Percentiles rank a stretch among this genome's conserved stretches.
Conservation (phyloP, 2,329 filamentous ascomycete species). For the Botryotinia narcissicola region DNA sequence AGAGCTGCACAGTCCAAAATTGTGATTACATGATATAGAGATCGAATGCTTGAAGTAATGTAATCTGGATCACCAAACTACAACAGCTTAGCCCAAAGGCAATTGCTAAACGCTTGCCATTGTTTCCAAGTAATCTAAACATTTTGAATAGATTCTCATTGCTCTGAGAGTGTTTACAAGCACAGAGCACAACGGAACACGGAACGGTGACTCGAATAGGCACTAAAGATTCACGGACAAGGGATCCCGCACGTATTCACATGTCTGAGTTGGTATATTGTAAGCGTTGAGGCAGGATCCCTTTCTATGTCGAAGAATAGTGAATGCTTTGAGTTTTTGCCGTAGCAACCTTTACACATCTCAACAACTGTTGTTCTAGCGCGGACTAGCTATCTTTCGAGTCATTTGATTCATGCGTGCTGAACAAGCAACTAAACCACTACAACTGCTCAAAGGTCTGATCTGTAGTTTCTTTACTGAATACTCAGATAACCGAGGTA, state of each 20-base stretch:
- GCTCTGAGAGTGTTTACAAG: background rate
- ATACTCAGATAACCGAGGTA: background rate
- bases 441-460: background rate
- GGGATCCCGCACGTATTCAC: background rate
- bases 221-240: background rate
- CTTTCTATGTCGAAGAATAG: background rate
- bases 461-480: background rate
- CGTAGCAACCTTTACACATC: background rate
- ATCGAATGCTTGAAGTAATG: background rate
- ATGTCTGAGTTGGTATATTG: background rate
- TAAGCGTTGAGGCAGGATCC: background rate
- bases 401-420: background rate
- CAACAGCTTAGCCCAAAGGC: background rate
- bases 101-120: background rate
- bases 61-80: background rate
- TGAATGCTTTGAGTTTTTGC: background rate
- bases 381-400: background rate
- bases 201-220: background rate
- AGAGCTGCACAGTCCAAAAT: background rate
- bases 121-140: background rate
- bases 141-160: background rate
- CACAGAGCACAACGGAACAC: background rate
- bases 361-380: background rate
- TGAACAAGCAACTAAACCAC: background rate
- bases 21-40: background rate